Evolutionary conservation across 2,329 filamentous ascomycete species (phyloP).

Genomic region (Metarhizium sp.): DNA sequence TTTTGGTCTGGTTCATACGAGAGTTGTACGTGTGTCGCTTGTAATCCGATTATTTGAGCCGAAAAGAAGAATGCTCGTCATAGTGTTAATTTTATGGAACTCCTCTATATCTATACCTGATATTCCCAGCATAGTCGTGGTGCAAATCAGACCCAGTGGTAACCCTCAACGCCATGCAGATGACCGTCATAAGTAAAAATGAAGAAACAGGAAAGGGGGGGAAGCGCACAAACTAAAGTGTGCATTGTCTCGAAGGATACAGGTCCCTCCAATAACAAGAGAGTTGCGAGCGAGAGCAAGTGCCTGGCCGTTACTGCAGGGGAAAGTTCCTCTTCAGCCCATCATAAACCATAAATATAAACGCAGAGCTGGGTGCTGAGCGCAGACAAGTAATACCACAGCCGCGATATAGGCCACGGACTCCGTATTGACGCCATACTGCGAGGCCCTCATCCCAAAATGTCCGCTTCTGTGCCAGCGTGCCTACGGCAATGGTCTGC

Average conservation of each 20-base stretch:
- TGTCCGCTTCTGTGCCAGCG: constrained; percentile 44
- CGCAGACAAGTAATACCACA: constrained; percentile 88
- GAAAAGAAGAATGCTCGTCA: not conserved
- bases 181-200: constrained; percentile 8
- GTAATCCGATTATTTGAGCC: not conserved
- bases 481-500: constrained; percentile 72
- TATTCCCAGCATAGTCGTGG: not conserved
- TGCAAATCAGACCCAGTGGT: not conserved
- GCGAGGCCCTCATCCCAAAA: constrained; percentile 64
- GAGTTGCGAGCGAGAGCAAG: not conserved
- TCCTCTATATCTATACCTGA: not conserved
- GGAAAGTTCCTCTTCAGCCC: constrained; percentile 64
- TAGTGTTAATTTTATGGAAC: not conserved
- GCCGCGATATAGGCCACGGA: constrained; percentile 82
- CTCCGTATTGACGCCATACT: constrained; percentile 73
- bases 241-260: not conserved
- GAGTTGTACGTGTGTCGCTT: no score
- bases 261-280: not conserved
- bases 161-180: constrained; percentile 6
- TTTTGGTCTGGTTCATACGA: no score
- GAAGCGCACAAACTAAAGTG: not conserved
- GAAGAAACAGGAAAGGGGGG: not conserved
- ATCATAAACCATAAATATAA: constrained; percentile 96
- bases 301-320: constrained; percentile 22
- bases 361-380: constrained; percentile 89